Base-by-base conservation (phyloP, 202 grass and related monocot genomes). In the Zoysia matrella region DNA sequence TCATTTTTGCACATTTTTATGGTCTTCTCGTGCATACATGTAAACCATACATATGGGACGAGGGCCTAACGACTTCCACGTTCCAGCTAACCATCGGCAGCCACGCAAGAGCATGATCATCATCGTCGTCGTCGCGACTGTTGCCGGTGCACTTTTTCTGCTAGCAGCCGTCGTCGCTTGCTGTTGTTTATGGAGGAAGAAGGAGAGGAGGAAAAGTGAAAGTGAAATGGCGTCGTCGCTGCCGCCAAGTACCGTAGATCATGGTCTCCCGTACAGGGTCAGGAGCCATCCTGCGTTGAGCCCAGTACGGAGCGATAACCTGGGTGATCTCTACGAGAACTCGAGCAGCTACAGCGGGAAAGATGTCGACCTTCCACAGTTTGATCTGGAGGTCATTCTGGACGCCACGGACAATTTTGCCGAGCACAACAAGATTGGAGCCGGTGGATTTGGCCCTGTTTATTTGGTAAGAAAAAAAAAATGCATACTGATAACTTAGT, bases 401-500 rank as follows among this genome's bases (percentile, higher is more conserved):
- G 55, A 30, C 39, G 78, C 85, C 40, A 87, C 85, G 6, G 40
- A 82, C 8, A 57, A 77, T 41, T 87, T 87, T 30, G 5, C 78
- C 4, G 4, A 2, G 22, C 0, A 39, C 2, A 87, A 76, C 43
- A 82, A 82, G 49, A 40, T 87, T 6, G 85, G 79, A n/a, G 48
- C 77, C 7, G 85, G 85, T 58, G 85, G 85, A 39, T 87, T 82
- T 73, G 85, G 85, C 13, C 55, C 66, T 5, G 85, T 87, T 48
- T 87, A 87, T 11, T 51, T 51, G 85, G 85, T 87, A 77, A 52
- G 9, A 55, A 55, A 13, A 54, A 54, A 54, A 13, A 14, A 14
- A n/a, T 3, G 0, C 10, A 14, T 8, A 53, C 2, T 12, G 9
- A 53, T 53, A 54, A 54, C 52, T 11, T 54, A 3, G 10, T 54